phyloP scores from a whole-genome alignment of 23 red algal genomes.

The Chondrus crispus region DNA sequence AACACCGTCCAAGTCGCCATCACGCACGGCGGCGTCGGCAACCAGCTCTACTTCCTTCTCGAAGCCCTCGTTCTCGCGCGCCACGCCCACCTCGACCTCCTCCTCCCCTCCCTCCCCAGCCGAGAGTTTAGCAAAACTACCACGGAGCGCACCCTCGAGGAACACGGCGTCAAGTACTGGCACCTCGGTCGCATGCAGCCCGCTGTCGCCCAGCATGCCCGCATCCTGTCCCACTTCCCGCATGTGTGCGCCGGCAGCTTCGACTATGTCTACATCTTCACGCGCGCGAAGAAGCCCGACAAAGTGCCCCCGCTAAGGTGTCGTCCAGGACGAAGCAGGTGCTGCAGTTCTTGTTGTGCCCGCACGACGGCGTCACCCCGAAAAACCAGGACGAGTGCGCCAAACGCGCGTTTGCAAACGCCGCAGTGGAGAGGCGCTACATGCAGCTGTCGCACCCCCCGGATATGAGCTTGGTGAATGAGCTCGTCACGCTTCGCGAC shows the following conservation, averaged over 20 bases:
- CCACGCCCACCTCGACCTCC: not conserved
- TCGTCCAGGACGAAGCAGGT: not conserved
- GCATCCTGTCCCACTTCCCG: not conserved
- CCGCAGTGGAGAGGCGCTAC: not conserved
- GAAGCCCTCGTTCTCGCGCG: conserved; percentile 1
- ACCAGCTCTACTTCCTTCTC: conserved; percentile 49
- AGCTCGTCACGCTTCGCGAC: not conserved
- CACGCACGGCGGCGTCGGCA: conserved; percentile 37
- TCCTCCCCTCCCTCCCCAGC: not conserved
- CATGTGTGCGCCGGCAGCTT: not conserved
- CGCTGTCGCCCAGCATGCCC: not conserved
- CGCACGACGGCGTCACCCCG: not conserved
- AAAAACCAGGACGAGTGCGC: not conserved
- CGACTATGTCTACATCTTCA: not conserved
- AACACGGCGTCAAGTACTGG: not conserved
- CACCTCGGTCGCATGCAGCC: not conserved
- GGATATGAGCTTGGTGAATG: not conserved
- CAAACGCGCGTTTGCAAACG: not conserved
- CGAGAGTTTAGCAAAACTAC: not conserved
- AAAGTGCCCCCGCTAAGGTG: not conserved
- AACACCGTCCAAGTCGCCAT: not conserved
- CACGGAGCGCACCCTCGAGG: not conserved
- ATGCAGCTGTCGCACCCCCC: not conserved
- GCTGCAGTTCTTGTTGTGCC: not conserved
- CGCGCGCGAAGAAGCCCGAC: not conserved